phyloP scores from a whole-genome alignment of 2,329 filamentous ascomycete species.

The Tolypocladium nubicola region DNA sequence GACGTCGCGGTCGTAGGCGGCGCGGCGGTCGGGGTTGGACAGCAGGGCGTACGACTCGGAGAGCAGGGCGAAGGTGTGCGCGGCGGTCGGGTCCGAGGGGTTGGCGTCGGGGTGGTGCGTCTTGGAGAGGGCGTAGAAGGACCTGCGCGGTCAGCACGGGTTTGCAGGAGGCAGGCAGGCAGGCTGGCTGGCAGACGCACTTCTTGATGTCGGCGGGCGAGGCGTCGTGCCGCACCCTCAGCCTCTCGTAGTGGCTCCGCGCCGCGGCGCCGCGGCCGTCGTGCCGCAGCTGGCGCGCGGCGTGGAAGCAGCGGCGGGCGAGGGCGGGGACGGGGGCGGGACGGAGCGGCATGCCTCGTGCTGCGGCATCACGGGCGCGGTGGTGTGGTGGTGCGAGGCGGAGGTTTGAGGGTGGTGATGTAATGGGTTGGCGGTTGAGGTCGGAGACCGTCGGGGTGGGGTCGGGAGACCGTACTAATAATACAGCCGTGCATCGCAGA shows the following conservation, averaged over 20 bases:
- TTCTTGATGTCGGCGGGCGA: constrained; percentile 75
- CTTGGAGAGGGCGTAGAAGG: constrained; percentile 89
- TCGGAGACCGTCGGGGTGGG: constrained; percentile 8
- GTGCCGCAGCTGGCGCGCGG: constrained; percentile 6
- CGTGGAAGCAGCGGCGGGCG: constrained; percentile 12
- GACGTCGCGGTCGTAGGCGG: constrained; percentile 68
- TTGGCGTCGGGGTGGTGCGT: constrained; percentile 88
- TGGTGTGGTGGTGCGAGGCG: neutral
- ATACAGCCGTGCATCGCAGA: neutral
- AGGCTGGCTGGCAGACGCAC: constrained; percentile 25
- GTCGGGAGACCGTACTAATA: neutral
- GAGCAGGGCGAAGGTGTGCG: constrained; percentile 70
- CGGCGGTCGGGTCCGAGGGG: constrained; percentile 60
- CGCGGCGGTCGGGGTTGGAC: constrained; percentile 60
- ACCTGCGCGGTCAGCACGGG: constrained; percentile 25
- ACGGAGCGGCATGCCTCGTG: constrained; percentile 48
- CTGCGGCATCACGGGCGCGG: constrained; percentile 33
- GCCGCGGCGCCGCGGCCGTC: neutral
- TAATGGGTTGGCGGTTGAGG: constrained; percentile 9
- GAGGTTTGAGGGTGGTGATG: constrained; percentile 13
- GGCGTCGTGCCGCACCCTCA: constrained; percentile 62
- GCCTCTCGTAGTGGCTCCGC: constrained; percentile 68
- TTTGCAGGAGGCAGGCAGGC: neutral
- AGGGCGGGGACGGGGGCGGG: constrained; percentile 10
- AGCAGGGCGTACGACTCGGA: constrained; percentile 76